These are phyloP conservation scores for Chlorella vulgaris DNA, from an alignment of 139 green algal genomes.

Conservation along the genomic window DNA sequence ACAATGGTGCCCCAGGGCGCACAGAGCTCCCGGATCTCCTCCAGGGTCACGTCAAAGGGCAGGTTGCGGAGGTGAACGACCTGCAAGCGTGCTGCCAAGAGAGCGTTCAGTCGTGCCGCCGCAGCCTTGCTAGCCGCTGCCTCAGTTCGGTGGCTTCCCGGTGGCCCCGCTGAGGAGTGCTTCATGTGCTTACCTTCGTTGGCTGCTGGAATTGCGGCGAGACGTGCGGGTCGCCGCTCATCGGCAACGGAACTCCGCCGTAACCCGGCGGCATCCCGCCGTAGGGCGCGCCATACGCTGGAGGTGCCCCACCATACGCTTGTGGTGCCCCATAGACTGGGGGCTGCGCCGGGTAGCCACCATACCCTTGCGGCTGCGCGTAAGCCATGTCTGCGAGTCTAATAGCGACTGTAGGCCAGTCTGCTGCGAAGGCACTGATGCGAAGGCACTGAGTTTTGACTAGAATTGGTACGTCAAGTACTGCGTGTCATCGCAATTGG, in stretches of 20 bases:
- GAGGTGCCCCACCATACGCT: neutral
- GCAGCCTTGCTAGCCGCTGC: no score
- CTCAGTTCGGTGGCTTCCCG: no score
- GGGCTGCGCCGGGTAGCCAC: neutral
- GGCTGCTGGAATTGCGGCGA: slow-evolving; percentile 13
- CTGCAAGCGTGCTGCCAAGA: slow-evolving; percentile 23
- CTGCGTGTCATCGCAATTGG: no score
- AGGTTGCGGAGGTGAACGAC: slow-evolving; percentile 79
- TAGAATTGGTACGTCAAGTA: no score
- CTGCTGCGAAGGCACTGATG: no score
- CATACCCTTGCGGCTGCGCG: neutral
- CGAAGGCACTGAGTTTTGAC: no score
- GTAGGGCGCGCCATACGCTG: neutral
- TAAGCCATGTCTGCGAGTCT: no score
- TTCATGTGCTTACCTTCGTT: neutral
- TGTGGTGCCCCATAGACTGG: no score
- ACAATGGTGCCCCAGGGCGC: slow-evolving; percentile 16
- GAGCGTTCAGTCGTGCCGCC: no score
- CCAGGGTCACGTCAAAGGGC: slow-evolving; percentile 63
- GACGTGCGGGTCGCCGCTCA: neutral
- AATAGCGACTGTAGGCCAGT: no score
- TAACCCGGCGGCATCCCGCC: no score
- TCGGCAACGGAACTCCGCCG: neutral
- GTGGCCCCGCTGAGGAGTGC: no score
- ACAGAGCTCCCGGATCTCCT: slow-evolving; percentile 42